These are phyloP conservation scores for Arachis monticola DNA, from an alignment of 331 rosid species.

Conservation along the genomic window DNA sequence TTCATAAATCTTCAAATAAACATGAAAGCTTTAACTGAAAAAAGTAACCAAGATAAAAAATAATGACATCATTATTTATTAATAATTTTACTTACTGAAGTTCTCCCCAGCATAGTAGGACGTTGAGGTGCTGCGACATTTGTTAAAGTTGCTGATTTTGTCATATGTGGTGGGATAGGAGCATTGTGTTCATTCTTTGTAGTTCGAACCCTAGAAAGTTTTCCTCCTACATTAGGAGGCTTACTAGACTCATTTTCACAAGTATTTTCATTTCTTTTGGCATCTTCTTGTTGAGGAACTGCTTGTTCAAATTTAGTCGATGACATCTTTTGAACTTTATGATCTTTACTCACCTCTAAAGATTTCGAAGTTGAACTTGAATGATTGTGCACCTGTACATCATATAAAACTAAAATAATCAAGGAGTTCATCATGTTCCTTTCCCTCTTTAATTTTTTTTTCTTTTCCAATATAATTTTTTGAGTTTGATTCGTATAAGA, in stretches of 20 bases:
- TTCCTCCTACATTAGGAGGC: constrained; percentile 37
- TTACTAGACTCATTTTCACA: constrained; percentile 43
- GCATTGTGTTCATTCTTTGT: constrained; percentile 32
- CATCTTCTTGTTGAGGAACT: constrained; percentile 44
- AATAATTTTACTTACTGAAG: constrained; percentile 68
- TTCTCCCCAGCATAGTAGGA: constrained; percentile 64
- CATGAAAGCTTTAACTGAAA: constrained; percentile 14
- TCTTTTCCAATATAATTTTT: too few species aligned
- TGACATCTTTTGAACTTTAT: constrained; percentile 21
- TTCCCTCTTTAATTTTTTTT: constrained; percentile 7
- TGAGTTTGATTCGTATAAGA: too few species aligned
- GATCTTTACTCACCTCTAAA: constrained; percentile 45
- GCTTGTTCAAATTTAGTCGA: constrained; percentile 45
- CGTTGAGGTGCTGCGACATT: constrained; percentile 49
- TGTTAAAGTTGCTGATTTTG: constrained; percentile 60
- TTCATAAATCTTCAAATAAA: too few species aligned
- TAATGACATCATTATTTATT: constrained; percentile 1
- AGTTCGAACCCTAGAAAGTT: constrained; percentile 44
- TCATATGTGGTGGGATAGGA: constrained; percentile 49
- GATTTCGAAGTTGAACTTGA: constrained; percentile 52
- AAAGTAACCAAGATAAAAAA: constrained; percentile 33
- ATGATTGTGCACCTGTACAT: constrained; percentile 64
- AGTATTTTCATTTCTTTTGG: constrained; percentile 41
- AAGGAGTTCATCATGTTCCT: background rate
- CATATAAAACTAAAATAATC: constrained; percentile 12